phyloP scores from a whole-genome alignment of 169 alveolate genomes.

The Plasmodium sp. region DNA sequence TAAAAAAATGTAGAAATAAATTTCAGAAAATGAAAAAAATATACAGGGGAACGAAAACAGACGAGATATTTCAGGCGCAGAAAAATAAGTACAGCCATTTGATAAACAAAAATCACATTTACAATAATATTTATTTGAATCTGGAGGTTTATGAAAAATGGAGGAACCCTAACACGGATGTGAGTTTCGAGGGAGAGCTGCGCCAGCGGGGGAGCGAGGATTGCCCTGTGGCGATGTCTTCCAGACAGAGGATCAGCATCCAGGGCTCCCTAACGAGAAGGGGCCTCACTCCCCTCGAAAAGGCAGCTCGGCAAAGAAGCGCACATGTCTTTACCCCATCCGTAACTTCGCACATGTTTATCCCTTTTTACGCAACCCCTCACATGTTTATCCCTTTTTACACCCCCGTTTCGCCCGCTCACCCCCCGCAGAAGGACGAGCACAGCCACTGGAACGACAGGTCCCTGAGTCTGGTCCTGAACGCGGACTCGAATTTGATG shows the following conservation, averaged over 20 bases:
- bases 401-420: not conserved
- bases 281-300: not conserved
- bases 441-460: slow-evolving; percentile 48
- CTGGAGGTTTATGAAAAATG: slow-evolving; percentile 63
- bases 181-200: not conserved
- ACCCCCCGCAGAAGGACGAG: slow-evolving; percentile 37
- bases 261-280: not conserved
- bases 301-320: not conserved
- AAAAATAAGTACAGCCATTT: slow-evolving; percentile 55
- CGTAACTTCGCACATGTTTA: not conserved
- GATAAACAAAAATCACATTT: slow-evolving; percentile 54
- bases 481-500: slow-evolving; percentile 54
- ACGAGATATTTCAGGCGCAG: slow-evolving; percentile 64
- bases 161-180: slow-evolving; percentile 57
- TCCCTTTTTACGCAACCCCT: not conserved
- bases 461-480: slow-evolving; percentile 21
- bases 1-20: slow-evolving; percentile 65
- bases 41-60: slow-evolving; percentile 69
- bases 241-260: not conserved
- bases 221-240: too few relatives aligned
- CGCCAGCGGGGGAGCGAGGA: not conserved
- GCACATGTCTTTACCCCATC: not conserved
- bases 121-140: slow-evolving; percentile 32
- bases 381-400: not conserved
- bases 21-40: slow-evolving; percentile 62